phyloP scores from a whole-genome alignment of 495 filamentous ascomycete species.

The Thozetella sp. region DNA sequence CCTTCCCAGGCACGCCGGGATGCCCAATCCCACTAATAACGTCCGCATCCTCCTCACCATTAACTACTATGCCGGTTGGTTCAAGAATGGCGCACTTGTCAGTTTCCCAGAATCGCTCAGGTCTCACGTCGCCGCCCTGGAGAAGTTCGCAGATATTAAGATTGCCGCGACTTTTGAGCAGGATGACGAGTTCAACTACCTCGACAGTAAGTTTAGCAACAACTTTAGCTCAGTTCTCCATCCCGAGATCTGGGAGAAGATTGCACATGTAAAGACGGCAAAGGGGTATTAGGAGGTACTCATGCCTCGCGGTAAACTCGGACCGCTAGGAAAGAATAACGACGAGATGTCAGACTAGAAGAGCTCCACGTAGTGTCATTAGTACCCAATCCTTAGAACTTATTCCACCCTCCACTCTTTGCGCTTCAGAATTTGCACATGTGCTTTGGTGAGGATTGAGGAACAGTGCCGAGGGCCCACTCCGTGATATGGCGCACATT shows the following conservation, averaged over 20 bases:
- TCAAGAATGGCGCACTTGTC: conserved; percentile 3
- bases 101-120: conserved; percentile 1
- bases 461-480: no score
- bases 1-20: background rate
- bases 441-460: no score
- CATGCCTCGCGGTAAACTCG: no score
- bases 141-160: conserved; percentile 1
- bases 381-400: no score
- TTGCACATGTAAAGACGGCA: conserved; percentile 2
- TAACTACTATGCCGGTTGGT: background rate
- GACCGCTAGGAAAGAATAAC: no score
- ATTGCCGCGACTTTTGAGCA: background rate
- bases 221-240: conserved; percentile 6
- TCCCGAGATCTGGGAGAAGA: conserved; percentile 6
- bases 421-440: no score
- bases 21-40: conserved; percentile 3
- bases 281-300: conserved; percentile 1
- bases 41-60: conserved; percentile 5
- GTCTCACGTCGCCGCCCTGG: background rate
- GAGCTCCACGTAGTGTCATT: no score
- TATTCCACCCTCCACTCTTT: no score
- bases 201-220: conserved; percentile 7
- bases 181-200: conserved; percentile 4
- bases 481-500: no score
- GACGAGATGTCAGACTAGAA: no score